phyloP scores from a whole-genome alignment of 257 asterid species.

The Perilla frutescens region DNA sequence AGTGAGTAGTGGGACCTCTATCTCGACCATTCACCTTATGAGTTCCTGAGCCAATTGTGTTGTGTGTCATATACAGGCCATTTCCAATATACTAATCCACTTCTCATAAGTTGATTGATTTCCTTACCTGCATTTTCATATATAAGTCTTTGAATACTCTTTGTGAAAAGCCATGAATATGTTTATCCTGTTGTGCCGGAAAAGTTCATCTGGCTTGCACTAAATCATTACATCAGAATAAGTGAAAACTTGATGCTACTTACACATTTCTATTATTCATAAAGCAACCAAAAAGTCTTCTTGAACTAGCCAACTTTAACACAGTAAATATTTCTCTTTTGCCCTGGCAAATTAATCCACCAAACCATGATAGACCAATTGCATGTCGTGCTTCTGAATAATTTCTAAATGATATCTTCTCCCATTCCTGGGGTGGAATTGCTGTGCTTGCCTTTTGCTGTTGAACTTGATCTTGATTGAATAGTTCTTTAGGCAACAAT shows the following conservation, averaged over 20 bases:
- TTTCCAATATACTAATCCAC: not conserved
- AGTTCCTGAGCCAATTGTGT: not conserved
- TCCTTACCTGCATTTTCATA: not conserved
- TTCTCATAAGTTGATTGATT: not conserved
- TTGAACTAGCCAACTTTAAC: not conserved
- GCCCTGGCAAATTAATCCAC: not conserved
- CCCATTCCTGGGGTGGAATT: constrained; percentile 2
- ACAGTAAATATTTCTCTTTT: not conserved
- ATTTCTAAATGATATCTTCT: not conserved
- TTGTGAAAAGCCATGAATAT: not conserved
- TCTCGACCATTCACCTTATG: constrained; percentile 7
- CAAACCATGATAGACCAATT: not conserved
- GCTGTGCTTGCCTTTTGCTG: not conserved
- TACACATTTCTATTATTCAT: not conserved
- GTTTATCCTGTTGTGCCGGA: not conserved
- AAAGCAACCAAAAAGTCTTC: constrained; percentile 15
- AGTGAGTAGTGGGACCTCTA: not conserved
- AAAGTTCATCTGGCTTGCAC: not conserved
- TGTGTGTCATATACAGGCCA: not conserved
- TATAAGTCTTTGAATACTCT: not conserved
- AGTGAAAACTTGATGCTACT: not conserved
- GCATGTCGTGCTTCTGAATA: constrained; percentile 19
- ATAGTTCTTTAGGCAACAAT: not conserved
- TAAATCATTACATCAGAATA: not conserved
- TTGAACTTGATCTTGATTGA: not conserved